Evolutionary conservation across 169 alveolate species (phyloP), one percentile per base, ranked within the genome.

Genomic region (Cyclospora cayetanensis): DNA sequence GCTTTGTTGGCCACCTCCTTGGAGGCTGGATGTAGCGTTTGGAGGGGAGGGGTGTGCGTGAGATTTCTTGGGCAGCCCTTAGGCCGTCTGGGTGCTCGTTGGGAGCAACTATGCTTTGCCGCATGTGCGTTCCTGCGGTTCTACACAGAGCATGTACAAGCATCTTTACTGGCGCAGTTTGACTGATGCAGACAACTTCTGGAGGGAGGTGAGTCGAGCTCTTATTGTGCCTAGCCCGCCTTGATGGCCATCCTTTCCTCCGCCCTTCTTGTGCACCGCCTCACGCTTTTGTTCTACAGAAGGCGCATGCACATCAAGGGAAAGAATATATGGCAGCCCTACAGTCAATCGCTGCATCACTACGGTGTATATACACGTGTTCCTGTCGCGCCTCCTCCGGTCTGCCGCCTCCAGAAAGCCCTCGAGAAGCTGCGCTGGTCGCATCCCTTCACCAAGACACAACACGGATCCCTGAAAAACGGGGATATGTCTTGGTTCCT

Each of bases 401-500:
- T 37, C 11, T 35, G 7, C 18, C 89, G 1, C 29, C 31, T 46
- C 27, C 93, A 77, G 90, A 72, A 68, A 41, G 94, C 92, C 15
- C 52, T 50, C 29, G 90, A 91, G 91, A 74, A 34, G 20, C 88
- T 84, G 1, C 80, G 89, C 53, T 91, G 91, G 91, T 29, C 50
- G 1, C 68, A 72, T 80, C 74, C 94, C 31, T 93, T 93, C 89
- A 93, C 95, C 34, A 93, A 95, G 39, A 94, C 93, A 27, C 92
- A 84, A 52, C 83, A 86, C 31, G 95, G 96, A 4, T 85, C 91
- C 50, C 94, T 96, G 83, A 79, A 89, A 70, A 94, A 94, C 65
- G 96, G 96, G 43, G 95, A 96, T 82, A 89, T 90, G 92, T 86
- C 96, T 35, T 97, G 99, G 99, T 97, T 97, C 92, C 91, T 96